Conservation (phyloP, 345 rosid genomes). For the Hevea brasiliensis region DNA sequence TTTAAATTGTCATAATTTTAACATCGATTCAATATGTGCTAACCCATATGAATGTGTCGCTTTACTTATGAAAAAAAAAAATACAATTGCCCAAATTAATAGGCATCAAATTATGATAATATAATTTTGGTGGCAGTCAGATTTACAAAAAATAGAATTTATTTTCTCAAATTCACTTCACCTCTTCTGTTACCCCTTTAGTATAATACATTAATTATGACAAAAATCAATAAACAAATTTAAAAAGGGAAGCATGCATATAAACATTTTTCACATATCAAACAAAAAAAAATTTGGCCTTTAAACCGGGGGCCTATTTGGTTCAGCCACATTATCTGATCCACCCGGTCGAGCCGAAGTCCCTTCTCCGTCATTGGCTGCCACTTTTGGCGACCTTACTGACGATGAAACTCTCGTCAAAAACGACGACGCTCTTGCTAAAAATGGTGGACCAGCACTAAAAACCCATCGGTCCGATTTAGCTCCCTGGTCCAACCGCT, state of each 20-base stretch:
- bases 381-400: conserved; percentile 39
- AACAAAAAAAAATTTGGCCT: neutral
- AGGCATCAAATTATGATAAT: too few relatives aligned
- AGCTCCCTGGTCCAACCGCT: conserved; percentile 25
- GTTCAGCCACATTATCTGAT: conserved; percentile 21
- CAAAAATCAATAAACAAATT: neutral
- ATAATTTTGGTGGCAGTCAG: too few relatives aligned
- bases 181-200: too few relatives aligned
- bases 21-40: too few relatives aligned
- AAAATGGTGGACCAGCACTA: conserved; percentile 41
- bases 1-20: too few relatives aligned
- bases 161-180: too few relatives aligned
- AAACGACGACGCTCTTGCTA: conserved; percentile 55
- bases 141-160: too few relatives aligned
- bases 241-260: neutral
- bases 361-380: conserved; percentile 38
- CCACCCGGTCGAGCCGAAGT: conserved; percentile 29
- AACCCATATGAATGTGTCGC: too few relatives aligned
- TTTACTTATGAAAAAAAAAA: too few relatives aligned
- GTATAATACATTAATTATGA: neutral
- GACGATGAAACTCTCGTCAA: conserved; percentile 27
- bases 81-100: too few relatives aligned
- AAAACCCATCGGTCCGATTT: conserved; percentile 61
- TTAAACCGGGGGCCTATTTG: conserved; percentile 57
- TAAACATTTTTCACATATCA: neutral